Base-by-base conservation (phyloP, 2,329 filamentous ascomycete species). In the Diaporthe longicolla region DNA sequence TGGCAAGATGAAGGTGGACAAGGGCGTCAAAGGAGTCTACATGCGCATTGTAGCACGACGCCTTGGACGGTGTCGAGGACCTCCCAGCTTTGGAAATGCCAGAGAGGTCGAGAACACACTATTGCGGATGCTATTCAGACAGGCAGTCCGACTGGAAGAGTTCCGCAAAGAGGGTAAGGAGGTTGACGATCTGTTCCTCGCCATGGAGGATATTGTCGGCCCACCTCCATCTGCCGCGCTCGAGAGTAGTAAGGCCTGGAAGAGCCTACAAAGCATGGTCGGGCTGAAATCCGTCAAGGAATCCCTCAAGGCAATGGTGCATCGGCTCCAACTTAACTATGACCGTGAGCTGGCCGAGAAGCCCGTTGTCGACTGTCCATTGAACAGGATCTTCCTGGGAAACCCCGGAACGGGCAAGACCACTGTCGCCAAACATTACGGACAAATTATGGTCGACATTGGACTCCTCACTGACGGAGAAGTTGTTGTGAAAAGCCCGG, bases 321-420 rank as follows among this genome's bases (percentile, higher is more conserved):
- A 91, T 76, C 88, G 85, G 0, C 84, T 94, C 21, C 83, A 88
- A 72, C 84, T 84, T 2, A 95, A 95, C 78, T 95, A 94, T 73
- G 77, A 87, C 6, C 84, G 92, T 0, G 93, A 95, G 78, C 81
- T 95, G 0, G 77, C 83, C 0, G 92, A 94, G 77, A 83, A 92
- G 79, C 86, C 87, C 0, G 79, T 87, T 0, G 82, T 95, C 0
- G 82, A 91, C 70, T 91, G 90, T 68, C 90, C 87, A 0, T 84
- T 95, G 0, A 95, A 95, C 79, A 85, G 87, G 11, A 89, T 94
- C 2, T 94, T 95, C 72, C 79, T 94, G 0, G 93, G 93, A 0
- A 88, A 87, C 1, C 93, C 93, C 0, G 93, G 93, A 0, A 95
- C 93, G 0, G 93, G 93, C 0, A 95, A 95, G 78, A 95, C 93